These are phyloP conservation scores for Colletotrichum cereale DNA, from an alignment of 2,329 filamentous ascomycete genomes.

Conservation along the genomic window DNA sequence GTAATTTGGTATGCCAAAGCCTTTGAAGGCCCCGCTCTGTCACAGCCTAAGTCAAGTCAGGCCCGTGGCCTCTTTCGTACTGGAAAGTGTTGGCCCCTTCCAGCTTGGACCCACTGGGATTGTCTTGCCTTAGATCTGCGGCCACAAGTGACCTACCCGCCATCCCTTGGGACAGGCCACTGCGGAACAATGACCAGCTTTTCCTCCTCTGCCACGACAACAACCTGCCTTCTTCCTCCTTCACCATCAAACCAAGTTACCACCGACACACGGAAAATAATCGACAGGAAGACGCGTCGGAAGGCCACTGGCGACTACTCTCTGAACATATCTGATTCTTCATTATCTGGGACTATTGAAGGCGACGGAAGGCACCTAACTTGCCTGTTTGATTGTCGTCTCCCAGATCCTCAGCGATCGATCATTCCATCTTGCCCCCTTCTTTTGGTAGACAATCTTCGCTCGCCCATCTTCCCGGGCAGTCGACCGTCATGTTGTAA, in stretches of 20 bases:
- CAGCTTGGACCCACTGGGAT: conserved; percentile 9
- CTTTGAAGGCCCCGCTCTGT: conserved; percentile 21
- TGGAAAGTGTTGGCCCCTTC: conserved; percentile 3
- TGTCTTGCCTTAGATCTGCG: conserved; percentile 29
- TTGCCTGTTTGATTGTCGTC: conserved; percentile 34
- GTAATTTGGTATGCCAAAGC: not conserved
- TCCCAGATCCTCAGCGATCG: conserved; percentile 16
- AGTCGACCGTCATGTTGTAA: conserved; percentile 37
- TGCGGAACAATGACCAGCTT: conserved; percentile 44
- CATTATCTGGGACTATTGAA: conserved; percentile 19
- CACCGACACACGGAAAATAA: conserved; percentile 28
- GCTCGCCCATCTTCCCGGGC: conserved; percentile 23
- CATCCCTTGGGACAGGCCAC: conserved; percentile 33
- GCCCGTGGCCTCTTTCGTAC: conserved; percentile 7
- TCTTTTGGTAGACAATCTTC: conserved; percentile 35
- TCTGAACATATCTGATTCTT: conserved; percentile 12
- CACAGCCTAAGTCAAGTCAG: conserved; percentile 31
- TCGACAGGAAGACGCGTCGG: conserved; percentile 35
- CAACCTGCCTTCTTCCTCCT: conserved; percentile 34
- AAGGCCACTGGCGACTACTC: conserved; percentile 26
- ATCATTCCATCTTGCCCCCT: conserved; percentile 35
- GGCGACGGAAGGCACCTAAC: conserved; percentile 29
- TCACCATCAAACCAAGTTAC: conserved; percentile 38
- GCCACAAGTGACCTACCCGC: conserved; percentile 33
- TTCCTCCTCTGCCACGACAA: conserved; percentile 42